Conservation (phyloP, 768 basidiomycete genomes). For the Psilocybe azurescens region DNA sequence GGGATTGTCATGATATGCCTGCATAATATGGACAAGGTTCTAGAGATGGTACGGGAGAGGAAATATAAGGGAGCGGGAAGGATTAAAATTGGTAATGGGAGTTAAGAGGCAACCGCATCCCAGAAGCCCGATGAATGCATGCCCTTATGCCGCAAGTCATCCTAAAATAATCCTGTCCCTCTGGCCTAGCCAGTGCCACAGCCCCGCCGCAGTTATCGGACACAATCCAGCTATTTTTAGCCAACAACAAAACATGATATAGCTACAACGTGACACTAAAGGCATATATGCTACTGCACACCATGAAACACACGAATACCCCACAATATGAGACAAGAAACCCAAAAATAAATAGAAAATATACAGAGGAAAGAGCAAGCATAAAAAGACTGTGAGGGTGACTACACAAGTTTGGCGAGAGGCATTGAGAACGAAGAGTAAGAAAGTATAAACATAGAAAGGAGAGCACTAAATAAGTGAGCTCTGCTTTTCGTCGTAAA, state of each 20-base stretch:
- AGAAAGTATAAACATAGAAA: not conserved
- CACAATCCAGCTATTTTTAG: not conserved
- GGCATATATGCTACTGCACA: not conserved
- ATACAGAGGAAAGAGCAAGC: not conserved
- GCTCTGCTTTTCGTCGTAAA: no score
- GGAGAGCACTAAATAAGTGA: not conserved
- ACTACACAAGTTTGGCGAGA: not conserved
- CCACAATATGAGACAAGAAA: not conserved
- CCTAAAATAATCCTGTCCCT: not conserved
- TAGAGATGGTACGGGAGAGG: not conserved
- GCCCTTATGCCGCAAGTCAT: conserved; percentile 1
- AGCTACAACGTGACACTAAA: not conserved
- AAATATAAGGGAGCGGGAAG: not conserved
- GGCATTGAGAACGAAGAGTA: not conserved
- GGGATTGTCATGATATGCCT: conserved; percentile 28
- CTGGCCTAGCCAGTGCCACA: not conserved
- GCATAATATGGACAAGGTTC: conserved; percentile 17
- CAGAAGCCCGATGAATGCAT: not conserved
- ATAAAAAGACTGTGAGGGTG: not conserved
- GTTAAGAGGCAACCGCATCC: not conserved
- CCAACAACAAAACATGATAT: not conserved
- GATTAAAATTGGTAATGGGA: not conserved
- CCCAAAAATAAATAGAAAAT: not conserved
- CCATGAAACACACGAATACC: not conserved
- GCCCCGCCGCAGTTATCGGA: not conserved